Base-by-base conservation (phyloP, 116 monocot species). In the Dioscorea cayenensis region DNA sequence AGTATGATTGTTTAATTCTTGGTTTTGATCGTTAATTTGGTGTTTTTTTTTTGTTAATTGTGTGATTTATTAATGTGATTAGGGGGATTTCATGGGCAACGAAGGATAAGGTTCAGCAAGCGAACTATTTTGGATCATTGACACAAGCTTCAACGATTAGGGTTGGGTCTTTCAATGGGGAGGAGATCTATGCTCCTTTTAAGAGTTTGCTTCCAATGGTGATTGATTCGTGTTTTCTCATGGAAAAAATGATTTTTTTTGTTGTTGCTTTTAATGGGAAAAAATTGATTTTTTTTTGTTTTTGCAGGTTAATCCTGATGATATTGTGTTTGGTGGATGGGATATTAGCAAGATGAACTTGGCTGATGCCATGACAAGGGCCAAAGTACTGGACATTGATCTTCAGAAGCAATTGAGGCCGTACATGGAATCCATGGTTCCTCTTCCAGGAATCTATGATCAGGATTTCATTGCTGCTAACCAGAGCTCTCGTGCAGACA, bases 51-150 rank as follows among this genome's bases (percentile, higher is more conserved):
- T 20, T 61, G 23, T 10, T 25, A 23, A 22, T 36, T 71, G 7
- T 76, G 18, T 84, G 36, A 49, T 36, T 72, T 2, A 25, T 43
- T 43, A 18, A 25, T 71, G 43, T 16, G 36, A 64, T 69, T 64
- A 96, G 96, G 79, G 96, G 96, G 59, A 92, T 97, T 37, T 97
- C 93, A 36, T 97, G 97, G 97, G 93, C 71, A 5, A 97, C 97
- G 20, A 97, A 97, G 83, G 97, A 97, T 59, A 89, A 85, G 69
- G 88, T 93, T n/a, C 97, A 97, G 75, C 84, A 73, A 43, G 93
- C 97, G 38, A 97, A 97, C 78, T 97, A 97, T 66, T 97, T 84
- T 67, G 97, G 97, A 18, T 97, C 97, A 1, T 80, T 97, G 58
- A 97, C 97, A 17, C 97, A 97, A 22, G 88, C 97, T 3, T 97